phyloP scores from a whole-genome alignment of 768 basidiomycete genomes.

The Dioszegia aurantiaca region DNA sequence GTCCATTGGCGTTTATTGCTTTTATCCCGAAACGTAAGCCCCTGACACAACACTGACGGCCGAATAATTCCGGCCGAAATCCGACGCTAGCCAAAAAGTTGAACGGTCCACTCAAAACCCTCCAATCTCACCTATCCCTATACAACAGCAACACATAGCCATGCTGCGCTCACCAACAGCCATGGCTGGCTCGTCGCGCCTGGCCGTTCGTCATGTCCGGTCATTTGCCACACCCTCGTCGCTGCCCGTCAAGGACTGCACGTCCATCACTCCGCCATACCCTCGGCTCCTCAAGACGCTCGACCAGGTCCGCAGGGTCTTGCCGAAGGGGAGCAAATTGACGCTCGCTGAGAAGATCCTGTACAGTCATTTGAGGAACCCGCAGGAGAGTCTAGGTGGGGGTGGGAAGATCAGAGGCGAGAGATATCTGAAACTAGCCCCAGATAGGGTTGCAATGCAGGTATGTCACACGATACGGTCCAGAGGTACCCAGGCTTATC shows the following conservation, averaged over 20 bases:
- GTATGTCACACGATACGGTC: too few relatives aligned
- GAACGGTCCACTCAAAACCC: constrained; percentile 7
- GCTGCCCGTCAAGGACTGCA: constrained; percentile 61
- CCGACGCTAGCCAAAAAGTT: not conserved
- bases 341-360: constrained; percentile 98
- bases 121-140: not conserved
- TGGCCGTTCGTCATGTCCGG: constrained; percentile 16
- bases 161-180: constrained; percentile 7
- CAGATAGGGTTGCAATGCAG: constrained; percentile 96
- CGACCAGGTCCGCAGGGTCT: constrained; percentile 63
- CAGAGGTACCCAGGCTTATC: not conserved
- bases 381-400: constrained; percentile 65
- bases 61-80: constrained; percentile 7
- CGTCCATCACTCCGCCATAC: constrained; percentile 83
- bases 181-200: constrained; percentile 3
- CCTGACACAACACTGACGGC: not conserved
- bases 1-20: too few relatives aligned
- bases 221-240: constrained; percentile 49
- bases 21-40: too few relatives aligned
- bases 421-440: constrained; percentile 81
- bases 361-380: constrained; percentile 84
- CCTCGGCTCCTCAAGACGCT: constrained; percentile 67
- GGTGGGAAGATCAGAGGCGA: constrained; percentile 75
- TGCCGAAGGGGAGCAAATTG: constrained; percentile 67
- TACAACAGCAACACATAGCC: not conserved